Evolutionary conservation across 1,139 yeast genomes (phyloP).

Genomic region (Candida smagusa): DNA sequence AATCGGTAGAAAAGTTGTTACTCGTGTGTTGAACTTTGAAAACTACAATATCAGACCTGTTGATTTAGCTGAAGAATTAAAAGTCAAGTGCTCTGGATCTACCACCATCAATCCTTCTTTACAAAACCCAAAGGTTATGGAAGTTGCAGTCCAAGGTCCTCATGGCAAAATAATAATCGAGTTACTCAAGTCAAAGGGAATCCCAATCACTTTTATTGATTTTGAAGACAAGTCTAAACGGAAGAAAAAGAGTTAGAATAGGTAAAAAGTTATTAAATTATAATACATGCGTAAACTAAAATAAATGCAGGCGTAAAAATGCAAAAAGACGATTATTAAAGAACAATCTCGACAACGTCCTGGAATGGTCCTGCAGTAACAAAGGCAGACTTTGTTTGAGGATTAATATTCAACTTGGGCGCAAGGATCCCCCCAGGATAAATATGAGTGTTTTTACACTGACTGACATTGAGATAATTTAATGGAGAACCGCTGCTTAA

Average conservation of each 20-base stretch:
- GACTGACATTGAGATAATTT: slow-evolving; percentile 57
- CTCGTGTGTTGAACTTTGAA: slow-evolving; percentile 70
- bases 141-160: slow-evolving; percentile 88
- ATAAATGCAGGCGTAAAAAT: too few relatives aligned
- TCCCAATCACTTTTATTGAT: slow-evolving; percentile 59
- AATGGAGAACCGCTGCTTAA: slow-evolving; percentile 56
- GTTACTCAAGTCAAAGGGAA: slow-evolving; percentile 60
- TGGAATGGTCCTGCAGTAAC: slow-evolving; percentile 55
- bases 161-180: slow-evolving; percentile 65
- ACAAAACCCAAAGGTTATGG: slow-evolving; percentile 54
- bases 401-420: slow-evolving; percentile 47
- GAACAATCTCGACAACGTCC: slow-evolving; percentile 54
- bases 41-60: slow-evolving; percentile 64
- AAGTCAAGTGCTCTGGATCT: slow-evolving; percentile 85
- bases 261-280: background rate
- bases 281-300: background rate
- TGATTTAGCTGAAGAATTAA: slow-evolving; percentile 62
- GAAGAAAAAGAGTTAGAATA: background rate
- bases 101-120: slow-evolving; percentile 63
- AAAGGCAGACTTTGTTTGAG: slow-evolving; percentile 54
- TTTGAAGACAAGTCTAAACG: slow-evolving; percentile 47
- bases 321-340: slow-evolving; percentile 16
- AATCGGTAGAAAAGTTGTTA: slow-evolving; percentile 78
- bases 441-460: slow-evolving; percentile 60
- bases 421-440: slow-evolving; percentile 60